A percentile compares a stretch with the other conserved stretches of the same genome.
Conservation (phyloP, 805 yeast genomes). For the Ogataea angusta region DNA sequence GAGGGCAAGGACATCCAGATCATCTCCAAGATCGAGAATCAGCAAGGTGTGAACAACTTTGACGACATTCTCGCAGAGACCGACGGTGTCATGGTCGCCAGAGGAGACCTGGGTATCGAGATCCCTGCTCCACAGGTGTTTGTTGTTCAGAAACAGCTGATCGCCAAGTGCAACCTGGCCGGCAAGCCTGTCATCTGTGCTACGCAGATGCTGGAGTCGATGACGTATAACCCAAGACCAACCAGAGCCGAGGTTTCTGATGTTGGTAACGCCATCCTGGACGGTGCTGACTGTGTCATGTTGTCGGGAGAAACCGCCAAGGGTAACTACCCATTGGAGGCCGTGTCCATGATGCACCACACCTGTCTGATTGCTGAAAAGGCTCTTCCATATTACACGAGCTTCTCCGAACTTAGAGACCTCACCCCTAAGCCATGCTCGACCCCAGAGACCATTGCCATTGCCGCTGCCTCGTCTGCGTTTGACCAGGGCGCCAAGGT, state of each 20-base stretch:
- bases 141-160: constrained; percentile 97
- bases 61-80: constrained; percentile 93
- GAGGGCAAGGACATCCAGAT: constrained; percentile 95
- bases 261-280: constrained; percentile 98
- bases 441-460: constrained; percentile 94
- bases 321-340: constrained; percentile 97
- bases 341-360: constrained; percentile 98
- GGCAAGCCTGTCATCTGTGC: constrained; percentile 99
- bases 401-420: constrained; percentile 84
- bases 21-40: constrained; percentile 97
- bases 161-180: constrained; percentile 98
- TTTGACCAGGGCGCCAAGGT: constrained; percentile 97
- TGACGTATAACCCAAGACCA: constrained; percentile 99
- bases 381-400: constrained; percentile 82
- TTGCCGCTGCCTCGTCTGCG: constrained; percentile 94
- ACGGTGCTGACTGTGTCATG: constrained; percentile 99
- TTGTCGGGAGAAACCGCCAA: constrained; percentile 99
- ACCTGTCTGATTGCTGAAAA: constrained; percentile 94
- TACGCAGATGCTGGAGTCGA: constrained; percentile 98
- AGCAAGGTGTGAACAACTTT: constrained; percentile 99
- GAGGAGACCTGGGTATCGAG: constrained; percentile 99
- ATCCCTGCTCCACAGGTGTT: constrained; percentile 99
- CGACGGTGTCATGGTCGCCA: constrained; percentile 99
- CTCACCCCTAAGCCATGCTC: constrained; percentile 85
- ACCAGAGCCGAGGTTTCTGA: constrained; percentile 99